phyloP scores from a whole-genome alignment of 176 grass and related monocot species.

The Sorghum bicolor region Sorghum_bicolor_NCBIv3 NC_012870.2:64057001-64057500 shows the following conservation, averaged over 20 bases:
- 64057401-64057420: constrained; percentile 24
- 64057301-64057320: not conserved
- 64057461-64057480: constrained; percentile 40
- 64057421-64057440: not conserved
- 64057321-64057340: constrained; percentile 31
- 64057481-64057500: constrained; percentile 41
- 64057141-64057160: not conserved
- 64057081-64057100: too few relatives aligned
- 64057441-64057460: not conserved
- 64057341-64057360: not conserved
- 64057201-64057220: not conserved
- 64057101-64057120: too few relatives aligned
- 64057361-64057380: constrained; percentile 29
- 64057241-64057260: not conserved
- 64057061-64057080: too few relatives aligned
- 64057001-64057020: too few relatives aligned
- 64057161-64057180: too few relatives aligned
- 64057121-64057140: too few relatives aligned
- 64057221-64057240: not conserved
- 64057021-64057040: too few relatives aligned
- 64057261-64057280: not conserved
- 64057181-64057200: not conserved
- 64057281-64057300: not conserved
- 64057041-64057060: too few relatives aligned
- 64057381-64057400: constrained; percentile 36